Evolutionary conservation across 805 yeast genomes (phyloP).

Genomic region (Pichia heedii): DNA sequence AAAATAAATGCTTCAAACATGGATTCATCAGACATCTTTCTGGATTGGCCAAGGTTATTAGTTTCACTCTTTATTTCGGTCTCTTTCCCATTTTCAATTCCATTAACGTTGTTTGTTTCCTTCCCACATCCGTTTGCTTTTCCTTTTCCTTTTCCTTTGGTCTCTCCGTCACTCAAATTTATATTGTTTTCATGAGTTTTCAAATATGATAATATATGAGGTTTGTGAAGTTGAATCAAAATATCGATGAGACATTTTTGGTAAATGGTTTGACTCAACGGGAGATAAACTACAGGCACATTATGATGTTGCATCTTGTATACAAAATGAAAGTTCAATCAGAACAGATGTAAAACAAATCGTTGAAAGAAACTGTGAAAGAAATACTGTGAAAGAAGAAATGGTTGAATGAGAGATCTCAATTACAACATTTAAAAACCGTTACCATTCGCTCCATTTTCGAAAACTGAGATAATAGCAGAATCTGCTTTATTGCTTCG

Average conservation of each 20-base stretch:
- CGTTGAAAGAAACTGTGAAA: too few species aligned
- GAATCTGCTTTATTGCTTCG: too few species aligned
- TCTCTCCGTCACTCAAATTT: too few species aligned
- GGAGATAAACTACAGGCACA: constrained; percentile 27
- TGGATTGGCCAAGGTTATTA: neutral
- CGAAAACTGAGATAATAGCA: too few species aligned
- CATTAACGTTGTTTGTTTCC: neutral
- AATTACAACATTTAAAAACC: too few species aligned
- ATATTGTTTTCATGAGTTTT: neutral
- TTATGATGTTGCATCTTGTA: constrained; percentile 1
- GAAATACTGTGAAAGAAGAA: too few species aligned
- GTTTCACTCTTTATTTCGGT: neutral
- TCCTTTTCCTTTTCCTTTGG: neutral
- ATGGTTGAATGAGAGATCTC: too few species aligned
- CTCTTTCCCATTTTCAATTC: neutral
- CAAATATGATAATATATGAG: constrained; percentile 12
- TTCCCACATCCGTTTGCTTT: neutral
- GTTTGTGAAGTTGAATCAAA: constrained; percentile 33
- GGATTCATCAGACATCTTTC: constrained; percentile 21
- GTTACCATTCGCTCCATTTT: too few species aligned
- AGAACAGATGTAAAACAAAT: too few species aligned
- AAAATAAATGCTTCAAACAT: constrained; percentile 35
- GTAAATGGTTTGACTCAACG: constrained; percentile 34
- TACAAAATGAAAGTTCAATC: too few species aligned
- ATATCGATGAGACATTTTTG: constrained; percentile 38